A percentile compares a stretch with the other conserved stretches of the same genome.
These are phyloP conservation scores for Candida maesae DNA, from an alignment of 805 yeast species.

Conservation along the genomic window DNA sequence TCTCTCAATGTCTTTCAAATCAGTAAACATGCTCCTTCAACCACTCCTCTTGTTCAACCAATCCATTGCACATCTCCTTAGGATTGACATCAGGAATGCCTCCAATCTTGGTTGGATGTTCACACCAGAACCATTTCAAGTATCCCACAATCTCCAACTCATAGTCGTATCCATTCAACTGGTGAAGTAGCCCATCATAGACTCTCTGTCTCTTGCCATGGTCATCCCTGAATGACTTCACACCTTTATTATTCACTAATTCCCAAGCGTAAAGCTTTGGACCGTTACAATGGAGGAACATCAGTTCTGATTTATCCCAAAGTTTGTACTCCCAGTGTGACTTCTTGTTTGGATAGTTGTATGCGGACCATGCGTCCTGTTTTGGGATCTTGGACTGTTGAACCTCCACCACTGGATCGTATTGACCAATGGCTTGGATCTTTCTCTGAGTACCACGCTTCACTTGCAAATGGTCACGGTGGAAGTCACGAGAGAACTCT, in stretches of 20 bases:
- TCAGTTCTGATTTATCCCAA: constrained; percentile 10
- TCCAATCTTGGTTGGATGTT: constrained; percentile 27
- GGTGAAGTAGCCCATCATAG: constrained; percentile 9
- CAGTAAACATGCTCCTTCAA: constrained; percentile 22
- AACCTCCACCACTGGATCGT: constrained; percentile 30
- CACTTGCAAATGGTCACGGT: constrained; percentile 4
- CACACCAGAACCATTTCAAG: constrained; percentile 20
- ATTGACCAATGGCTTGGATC: constrained; percentile 33
- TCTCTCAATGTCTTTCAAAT: too few relatives aligned
- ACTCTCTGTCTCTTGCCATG: constrained; percentile 11
- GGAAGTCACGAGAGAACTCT: constrained; percentile 18
- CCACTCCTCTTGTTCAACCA: constrained; percentile 33
- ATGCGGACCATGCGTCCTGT: constrained; percentile 11
- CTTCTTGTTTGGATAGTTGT: constrained; percentile 7
- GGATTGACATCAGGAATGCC: constrained; percentile 29
- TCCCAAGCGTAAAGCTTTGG: constrained; percentile 18
- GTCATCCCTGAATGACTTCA: constrained; percentile 2
- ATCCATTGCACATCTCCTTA: constrained; percentile 34
- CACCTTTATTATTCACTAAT: constrained; percentile 2
- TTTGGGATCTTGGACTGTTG: neutral
- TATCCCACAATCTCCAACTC: constrained; percentile 9
- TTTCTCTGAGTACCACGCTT: constrained; percentile 23
- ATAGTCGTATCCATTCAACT: constrained; percentile 9
- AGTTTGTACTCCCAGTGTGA: constrained; percentile 17
- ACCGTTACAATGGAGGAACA: constrained; percentile 19